These are phyloP conservation scores for Volvariella surrecta DNA, from an alignment of 1,284 basidiomycete species.

Conservation along the genomic window DNA sequence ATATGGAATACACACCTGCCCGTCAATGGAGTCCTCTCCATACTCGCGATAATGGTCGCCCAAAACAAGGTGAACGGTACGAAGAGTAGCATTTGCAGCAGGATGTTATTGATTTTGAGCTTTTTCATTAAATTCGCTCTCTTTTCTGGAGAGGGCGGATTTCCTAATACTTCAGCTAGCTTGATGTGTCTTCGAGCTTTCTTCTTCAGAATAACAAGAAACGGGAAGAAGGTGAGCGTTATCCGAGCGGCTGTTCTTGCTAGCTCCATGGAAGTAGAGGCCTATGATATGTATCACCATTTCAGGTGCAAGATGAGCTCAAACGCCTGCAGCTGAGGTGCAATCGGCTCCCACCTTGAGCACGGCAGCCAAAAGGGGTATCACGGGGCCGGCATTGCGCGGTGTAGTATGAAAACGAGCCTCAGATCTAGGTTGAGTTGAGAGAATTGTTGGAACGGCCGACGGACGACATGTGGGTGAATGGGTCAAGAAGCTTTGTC, in stretches of 20 bases:
- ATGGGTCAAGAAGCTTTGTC: constrained; percentile 2
- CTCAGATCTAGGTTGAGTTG: not conserved
- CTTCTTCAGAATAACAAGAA: constrained; percentile 50
- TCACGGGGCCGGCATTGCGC: constrained; percentile 20
- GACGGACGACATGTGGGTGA: constrained; percentile 5
- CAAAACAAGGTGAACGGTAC: constrained; percentile 66
- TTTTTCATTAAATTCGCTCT: constrained; percentile 42
- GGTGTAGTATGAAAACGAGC: constrained; percentile 32
- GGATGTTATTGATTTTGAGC: constrained; percentile 33
- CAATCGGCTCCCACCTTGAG: constrained; percentile 26
- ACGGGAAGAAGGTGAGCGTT: constrained; percentile 63
- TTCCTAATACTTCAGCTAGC: constrained; percentile 42
- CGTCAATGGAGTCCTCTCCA: constrained; percentile 79
- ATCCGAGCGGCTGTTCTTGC: constrained; percentile 59
- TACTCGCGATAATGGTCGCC: constrained; percentile 66
- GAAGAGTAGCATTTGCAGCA: constrained; percentile 54
- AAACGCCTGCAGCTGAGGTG: not conserved
- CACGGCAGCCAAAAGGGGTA: constrained; percentile 28
- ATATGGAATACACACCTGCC: constrained; percentile 48
- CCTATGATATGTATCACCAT: constrained; percentile 21
- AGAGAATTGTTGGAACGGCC: constrained; percentile 3
- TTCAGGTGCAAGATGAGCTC: constrained; percentile 2
- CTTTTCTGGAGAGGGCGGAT: constrained; percentile 40
- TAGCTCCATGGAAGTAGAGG: constrained; percentile 51
- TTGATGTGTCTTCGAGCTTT: constrained; percentile 43